Evolutionary conservation across 352 stramenopile genomes (phyloP), one percentile per base, ranked within the genome.

Genomic region (Pythium phragmitis): DNA sequence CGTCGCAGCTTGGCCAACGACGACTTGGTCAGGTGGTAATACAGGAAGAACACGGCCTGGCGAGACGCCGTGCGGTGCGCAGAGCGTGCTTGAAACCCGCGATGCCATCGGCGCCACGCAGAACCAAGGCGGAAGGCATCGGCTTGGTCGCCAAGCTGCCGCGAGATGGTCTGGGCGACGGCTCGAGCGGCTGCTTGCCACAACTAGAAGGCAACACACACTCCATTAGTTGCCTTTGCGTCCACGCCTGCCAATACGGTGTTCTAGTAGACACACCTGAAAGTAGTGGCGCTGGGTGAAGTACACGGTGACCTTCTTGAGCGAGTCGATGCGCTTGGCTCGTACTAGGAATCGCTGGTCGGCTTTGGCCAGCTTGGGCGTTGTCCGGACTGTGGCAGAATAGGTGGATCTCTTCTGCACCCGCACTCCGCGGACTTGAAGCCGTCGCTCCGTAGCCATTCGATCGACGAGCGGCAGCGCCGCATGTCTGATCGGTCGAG

Each of bases 11-110:
- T 42, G 12, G 28, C 16, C 12, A 74, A 36, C 6, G 61, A 63
- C 8, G 45, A 52, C 51, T 61, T 69, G 33, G 67, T 74, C 45
- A 74, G 67, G 14, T 69, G 62, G 34, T 67, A 74, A 19, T 74
- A 74, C 41, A 69, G 28, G 26, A 74, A 74, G 47, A 67, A 74
- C 2, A 57, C 34, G 12, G 67, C 67, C 56, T 63, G 53, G 16
- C 57, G 57, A 45, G 57, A 57, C 2, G 45, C 52, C 5, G 23
- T 57, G 2, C 48, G 2, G 28, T 66, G 49, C 51, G 52, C 21
- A 12, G 57, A 45, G 21, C 57, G 64, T 28, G 37, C 39, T 2
- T 21, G 2, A 14, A 70, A 55, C n/a, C 60, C 56, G 16, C 39
- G 42, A n/a, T 52, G 60, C 67, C 67, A 73, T 1, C 57, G 55